Evolutionary conservation across 192 early-diverging fungal species (phyloP).

Genomic region (Backusella tarrabulga): DNA sequence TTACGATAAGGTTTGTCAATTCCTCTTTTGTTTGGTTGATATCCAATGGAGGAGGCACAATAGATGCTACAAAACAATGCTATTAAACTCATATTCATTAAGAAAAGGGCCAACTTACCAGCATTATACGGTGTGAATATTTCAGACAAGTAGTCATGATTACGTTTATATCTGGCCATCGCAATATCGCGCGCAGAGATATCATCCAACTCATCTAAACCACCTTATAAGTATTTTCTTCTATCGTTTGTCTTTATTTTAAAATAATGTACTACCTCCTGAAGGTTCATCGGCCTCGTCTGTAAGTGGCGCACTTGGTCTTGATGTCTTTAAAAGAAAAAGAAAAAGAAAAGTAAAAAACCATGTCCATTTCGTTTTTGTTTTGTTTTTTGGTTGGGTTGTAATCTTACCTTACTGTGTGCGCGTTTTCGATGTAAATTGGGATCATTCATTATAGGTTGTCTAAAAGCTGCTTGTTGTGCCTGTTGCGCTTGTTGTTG

Average conservation of each 20-base stretch:
- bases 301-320: conserved; percentile 1
- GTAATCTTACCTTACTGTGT: conserved; percentile 17
- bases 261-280: conserved; percentile 35
- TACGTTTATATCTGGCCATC: conserved; percentile 60
- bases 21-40: conserved; percentile 30
- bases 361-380: not conserved
- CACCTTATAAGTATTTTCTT: not conserved
- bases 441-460: conserved; percentile 3
- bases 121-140: conserved; percentile 64
- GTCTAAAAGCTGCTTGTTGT: not conserved
- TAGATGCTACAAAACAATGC: conserved; percentile 20
- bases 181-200: conserved; percentile 59
- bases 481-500: conserved; percentile 8
- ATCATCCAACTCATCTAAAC: conserved; percentile 57
- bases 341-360: not conserved
- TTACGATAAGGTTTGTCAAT: conserved; percentile 21
- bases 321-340: not conserved
- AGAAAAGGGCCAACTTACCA: conserved; percentile 32
- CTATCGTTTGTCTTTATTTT: not conserved
- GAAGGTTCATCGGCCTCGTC: conserved; percentile 60
- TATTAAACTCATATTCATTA: not conserved
- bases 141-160: conserved; percentile 64
- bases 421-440: conserved; percentile 11
- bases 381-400: no score
- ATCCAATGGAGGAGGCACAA: conserved; percentile 33